Base-by-base conservation (phyloP, 371 early-diverging fungal genomes). In the Umbelopsis sp. region DNA sequence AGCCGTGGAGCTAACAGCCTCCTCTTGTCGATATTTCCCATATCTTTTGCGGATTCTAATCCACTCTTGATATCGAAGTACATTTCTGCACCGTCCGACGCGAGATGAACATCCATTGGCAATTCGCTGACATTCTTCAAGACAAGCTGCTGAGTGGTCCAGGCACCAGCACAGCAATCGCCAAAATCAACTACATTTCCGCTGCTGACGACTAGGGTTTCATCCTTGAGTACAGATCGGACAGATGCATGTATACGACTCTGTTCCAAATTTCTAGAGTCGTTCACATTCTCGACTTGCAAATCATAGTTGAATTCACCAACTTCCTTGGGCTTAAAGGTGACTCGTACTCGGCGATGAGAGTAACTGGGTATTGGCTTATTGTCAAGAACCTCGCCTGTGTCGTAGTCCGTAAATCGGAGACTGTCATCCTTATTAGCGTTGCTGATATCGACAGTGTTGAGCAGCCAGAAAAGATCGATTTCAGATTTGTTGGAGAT, bases 401-500 rank as follows among this genome's bases (percentile, higher is more conserved):
- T 91, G 45, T 93, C 92, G 32, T 91, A 90, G 68, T 94, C 91
- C 20, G 87, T 80, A 70, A 95, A 91, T 51, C 82, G 80, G 18
- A 94, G 73, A 87, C 89, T 91, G 22, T 85, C 88, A 65, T 84
- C 81, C 50, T 72, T 79, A 51, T 83, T 76, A 3, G 87, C 79
- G 63, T 76, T 78, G 3, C 80, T 76, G 1, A 91, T 76, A 69
- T 94, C 94, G 24, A 89, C 85, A 0, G 88, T 87, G 71, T 91
- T 94, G 32, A 95, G 72, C 44, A 84, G 70, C 97, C 97, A 98
- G 70, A 91, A 93, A 7, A 98, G 82, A 32, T 93, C 94, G 52
- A 97, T 95, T 67, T 93, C 96, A 11, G 96, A 95, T 41, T 92
- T 87, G 79, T 98, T 98, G 79, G 90, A 91, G 20, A 98, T 86